These are phyloP conservation scores for Cutaneotrichosporon dermatis DNA, from an alignment of 1,284 basidiomycete species.

Conservation along the genomic window DNA sequence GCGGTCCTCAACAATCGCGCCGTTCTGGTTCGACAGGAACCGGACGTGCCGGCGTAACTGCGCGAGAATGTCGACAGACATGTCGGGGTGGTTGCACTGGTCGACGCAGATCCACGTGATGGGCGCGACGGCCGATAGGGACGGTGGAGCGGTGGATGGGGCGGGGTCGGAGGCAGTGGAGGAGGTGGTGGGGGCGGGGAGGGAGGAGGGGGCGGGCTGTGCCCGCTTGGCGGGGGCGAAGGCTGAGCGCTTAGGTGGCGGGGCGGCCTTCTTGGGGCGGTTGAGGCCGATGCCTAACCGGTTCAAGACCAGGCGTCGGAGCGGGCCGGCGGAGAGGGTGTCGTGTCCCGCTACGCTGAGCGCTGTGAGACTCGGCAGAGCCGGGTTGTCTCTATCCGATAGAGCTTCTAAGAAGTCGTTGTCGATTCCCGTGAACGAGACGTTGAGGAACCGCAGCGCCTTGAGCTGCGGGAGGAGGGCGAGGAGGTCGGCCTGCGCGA, in stretches of 20 bases:
- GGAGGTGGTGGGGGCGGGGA: background rate
- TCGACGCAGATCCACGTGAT: slow-evolving; percentile 39
- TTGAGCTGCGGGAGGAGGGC: slow-evolving; percentile 11
- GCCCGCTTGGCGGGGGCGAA: background rate
- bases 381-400: slow-evolving; percentile 11
- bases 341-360: slow-evolving; percentile 29
- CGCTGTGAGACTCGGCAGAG: slow-evolving; percentile 31
- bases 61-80: slow-evolving; percentile 15
- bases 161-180: too few relatives aligned
- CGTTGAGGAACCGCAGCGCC: slow-evolving; percentile 30
- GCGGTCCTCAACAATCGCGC: slow-evolving; percentile 20
- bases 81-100: slow-evolving; percentile 29
- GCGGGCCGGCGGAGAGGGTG: slow-evolving; percentile 20
- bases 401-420: slow-evolving; percentile 31
- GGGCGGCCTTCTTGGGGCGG: background rate
- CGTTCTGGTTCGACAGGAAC: slow-evolving; percentile 25
- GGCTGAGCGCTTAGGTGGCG: slow-evolving; percentile 1
- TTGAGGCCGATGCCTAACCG: slow-evolving; percentile 8
- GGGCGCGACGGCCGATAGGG: background rate
- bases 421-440: slow-evolving; percentile 21
- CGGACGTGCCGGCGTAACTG: slow-evolving; percentile 21
- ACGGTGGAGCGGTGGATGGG: too few relatives aligned
- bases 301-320: slow-evolving; percentile 22
- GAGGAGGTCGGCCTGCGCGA: slow-evolving; percentile 11
- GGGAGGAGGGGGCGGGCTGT: background rate